Percentiles rank a stretch among this genome's conserved stretches.
Conservation (phyloP, 371 early-diverging fungal species). For the Mucor circinelloides region DNA sequence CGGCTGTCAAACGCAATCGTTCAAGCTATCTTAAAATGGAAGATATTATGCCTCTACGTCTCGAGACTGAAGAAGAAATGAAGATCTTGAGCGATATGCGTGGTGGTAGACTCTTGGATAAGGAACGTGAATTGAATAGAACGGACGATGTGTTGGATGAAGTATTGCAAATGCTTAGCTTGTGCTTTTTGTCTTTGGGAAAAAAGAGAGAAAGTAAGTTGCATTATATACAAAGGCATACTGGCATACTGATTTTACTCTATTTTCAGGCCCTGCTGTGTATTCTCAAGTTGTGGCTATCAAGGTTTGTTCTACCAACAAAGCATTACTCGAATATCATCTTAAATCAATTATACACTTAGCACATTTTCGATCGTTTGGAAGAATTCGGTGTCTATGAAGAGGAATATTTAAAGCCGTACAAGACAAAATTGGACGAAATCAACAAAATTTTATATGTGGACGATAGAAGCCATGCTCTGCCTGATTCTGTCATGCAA, state of each 20-base stretch:
- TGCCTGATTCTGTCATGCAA: conserved; percentile 37
- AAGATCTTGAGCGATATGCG: conserved; percentile 31
- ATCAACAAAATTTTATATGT: conserved; percentile 37
- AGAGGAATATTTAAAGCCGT: conserved; percentile 45
- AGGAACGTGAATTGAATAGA: conserved; percentile 51
- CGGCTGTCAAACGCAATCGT: conserved; percentile 73
- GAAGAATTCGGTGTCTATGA: conserved; percentile 73
- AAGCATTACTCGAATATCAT: background rate
- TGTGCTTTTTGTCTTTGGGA: conserved; percentile 77
- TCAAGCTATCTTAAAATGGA: conserved; percentile 64
- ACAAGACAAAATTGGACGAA: conserved; percentile 39
- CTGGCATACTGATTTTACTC: background rate
- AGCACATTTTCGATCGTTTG: conserved; percentile 76
- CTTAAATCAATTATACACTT: background rate
- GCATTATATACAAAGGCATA: background rate
- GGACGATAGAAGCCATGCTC: conserved; percentile 27
- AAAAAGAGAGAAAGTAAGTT: conserved; percentile 70
- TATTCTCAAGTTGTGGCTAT: conserved; percentile 80
- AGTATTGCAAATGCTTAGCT: conserved; percentile 74
- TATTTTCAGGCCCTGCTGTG: conserved; percentile 60
- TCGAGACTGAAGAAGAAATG: conserved; percentile 40
- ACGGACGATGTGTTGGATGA: conserved; percentile 77
- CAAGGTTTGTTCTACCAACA: conserved; percentile 52
- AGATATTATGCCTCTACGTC: conserved; percentile 61
- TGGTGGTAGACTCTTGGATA: conserved; percentile 26